A percentile compares a stretch with the other conserved stretches of the same genome.
Conservation (phyloP, 306 rosid species). For the Gillenia trifoliata region DNA sequence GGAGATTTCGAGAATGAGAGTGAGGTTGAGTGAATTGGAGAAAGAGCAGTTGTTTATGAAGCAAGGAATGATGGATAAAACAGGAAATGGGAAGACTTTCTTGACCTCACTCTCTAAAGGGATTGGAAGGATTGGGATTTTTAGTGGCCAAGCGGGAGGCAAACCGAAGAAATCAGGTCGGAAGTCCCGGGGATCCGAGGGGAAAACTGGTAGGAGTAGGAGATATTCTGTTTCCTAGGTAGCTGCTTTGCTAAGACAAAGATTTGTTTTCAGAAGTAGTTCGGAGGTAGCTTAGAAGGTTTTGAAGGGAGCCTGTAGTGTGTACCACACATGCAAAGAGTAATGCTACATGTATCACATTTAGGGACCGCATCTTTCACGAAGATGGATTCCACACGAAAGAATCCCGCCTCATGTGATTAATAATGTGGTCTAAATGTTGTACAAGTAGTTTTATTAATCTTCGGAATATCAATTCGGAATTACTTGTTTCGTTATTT, state of each 20-base stretch:
- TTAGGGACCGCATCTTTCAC: not conserved
- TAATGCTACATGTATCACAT: not conserved
- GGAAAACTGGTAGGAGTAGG: conserved; percentile 71
- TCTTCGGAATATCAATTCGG: not conserved
- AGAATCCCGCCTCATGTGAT: not conserved
- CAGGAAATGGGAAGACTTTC: conserved; percentile 64
- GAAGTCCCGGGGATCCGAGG: conserved; percentile 54
- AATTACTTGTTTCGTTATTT: not conserved
- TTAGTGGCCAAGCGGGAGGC: conserved; percentile 53
- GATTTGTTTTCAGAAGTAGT: not conserved
- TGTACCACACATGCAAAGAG: not conserved
- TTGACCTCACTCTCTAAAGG: conserved; percentile 76
- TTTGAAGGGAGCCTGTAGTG: not conserved
- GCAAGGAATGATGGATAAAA: conserved; percentile 71
- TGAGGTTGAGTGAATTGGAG: conserved; percentile 90
- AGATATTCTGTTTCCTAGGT: conserved; percentile 57
- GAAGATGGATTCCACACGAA: not conserved
- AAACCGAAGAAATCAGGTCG: conserved; percentile 54
- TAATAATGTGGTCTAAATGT: conserved; percentile 2
- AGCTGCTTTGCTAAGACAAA: not conserved
- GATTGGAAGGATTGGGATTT: conserved; percentile 68
- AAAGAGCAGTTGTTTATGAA: conserved; percentile 79
- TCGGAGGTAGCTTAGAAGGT: not conserved
- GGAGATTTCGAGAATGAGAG: conserved; percentile 79
- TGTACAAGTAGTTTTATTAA: not conserved